These are phyloP conservation scores for Cytospora schulzeri DNA, from an alignment of 2,329 filamentous ascomycete species.

Conservation along the genomic window DNA sequence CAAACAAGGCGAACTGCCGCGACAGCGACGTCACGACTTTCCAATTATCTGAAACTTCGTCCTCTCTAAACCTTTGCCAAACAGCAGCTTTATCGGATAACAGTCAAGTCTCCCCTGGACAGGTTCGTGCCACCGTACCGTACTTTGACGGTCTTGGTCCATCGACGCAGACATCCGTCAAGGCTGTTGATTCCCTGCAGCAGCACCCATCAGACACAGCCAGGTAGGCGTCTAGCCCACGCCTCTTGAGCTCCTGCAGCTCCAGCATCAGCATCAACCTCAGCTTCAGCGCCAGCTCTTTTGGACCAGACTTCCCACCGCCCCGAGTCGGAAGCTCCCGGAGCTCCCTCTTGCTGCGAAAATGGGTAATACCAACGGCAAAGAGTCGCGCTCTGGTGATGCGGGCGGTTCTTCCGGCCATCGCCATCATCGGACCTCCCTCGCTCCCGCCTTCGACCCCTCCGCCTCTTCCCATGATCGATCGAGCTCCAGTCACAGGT, in stretches of 20 bases:
- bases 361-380: conserved; percentile 42
- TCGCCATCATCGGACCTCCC: conserved; percentile 30
- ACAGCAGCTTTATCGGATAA: not conserved
- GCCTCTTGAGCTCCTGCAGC: not conserved
- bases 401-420: conserved; percentile 26
- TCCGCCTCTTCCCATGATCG: conserved; percentile 30
- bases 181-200: not conserved
- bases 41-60: not conserved
- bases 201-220: not conserved
- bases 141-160: not conserved
- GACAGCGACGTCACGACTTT: not conserved
- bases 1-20: not conserved
- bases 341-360: conserved; percentile 11
- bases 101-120: not conserved
- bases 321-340: conserved; percentile 12
- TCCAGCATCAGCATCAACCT: not conserved
- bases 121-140: not conserved
- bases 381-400: conserved; percentile 38
- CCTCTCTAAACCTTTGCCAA: not conserved
- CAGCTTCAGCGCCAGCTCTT: not conserved
- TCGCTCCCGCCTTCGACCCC: conserved; percentile 27
- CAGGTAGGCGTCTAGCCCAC: not conserved
- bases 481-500: conserved; percentile 28
- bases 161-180: not conserved
- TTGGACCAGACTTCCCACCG: not conserved